These are phyloP conservation scores for Podosphaera xanthii DNA, from an alignment of 2,329 filamentous ascomycete genomes.

Conservation along the genomic window DNA sequence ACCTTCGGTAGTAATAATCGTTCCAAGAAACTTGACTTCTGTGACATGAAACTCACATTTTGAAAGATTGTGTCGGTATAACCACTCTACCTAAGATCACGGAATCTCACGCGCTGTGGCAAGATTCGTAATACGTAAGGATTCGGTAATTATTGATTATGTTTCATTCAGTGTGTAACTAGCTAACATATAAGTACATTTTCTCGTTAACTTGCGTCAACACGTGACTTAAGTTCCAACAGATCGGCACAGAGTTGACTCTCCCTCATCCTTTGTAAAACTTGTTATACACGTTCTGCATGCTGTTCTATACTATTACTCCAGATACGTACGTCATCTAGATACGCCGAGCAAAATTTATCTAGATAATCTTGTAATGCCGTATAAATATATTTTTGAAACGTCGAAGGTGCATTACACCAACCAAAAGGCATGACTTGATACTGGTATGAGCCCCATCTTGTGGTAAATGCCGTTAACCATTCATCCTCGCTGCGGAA, in stretches of 20 bases:
- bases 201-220: too few relatives aligned
- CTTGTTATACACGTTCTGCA: background rate
- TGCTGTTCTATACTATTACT: too few relatives aligned
- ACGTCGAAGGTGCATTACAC: too few relatives aligned
- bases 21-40: background rate
- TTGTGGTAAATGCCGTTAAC: conserved; percentile 5
- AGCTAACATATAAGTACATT: too few relatives aligned
- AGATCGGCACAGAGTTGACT: background rate
- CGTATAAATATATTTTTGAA: background rate
- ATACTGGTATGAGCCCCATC: background rate
- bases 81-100: too few relatives aligned
- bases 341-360: background rate
- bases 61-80: too few relatives aligned
- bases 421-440: background rate
- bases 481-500: conserved; percentile 5
- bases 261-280: background rate
- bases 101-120: too few relatives aligned
- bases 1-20: background rate
- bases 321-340: background rate
- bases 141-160: too few relatives aligned
- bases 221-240: too few relatives aligned
- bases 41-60: background rate
- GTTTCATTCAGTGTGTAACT: too few relatives aligned
- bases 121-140: too few relatives aligned
- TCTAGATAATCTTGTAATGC: background rate